Conservation (phyloP, 371 early-diverging fungal species). For the Mucor ambiguus region DNA sequence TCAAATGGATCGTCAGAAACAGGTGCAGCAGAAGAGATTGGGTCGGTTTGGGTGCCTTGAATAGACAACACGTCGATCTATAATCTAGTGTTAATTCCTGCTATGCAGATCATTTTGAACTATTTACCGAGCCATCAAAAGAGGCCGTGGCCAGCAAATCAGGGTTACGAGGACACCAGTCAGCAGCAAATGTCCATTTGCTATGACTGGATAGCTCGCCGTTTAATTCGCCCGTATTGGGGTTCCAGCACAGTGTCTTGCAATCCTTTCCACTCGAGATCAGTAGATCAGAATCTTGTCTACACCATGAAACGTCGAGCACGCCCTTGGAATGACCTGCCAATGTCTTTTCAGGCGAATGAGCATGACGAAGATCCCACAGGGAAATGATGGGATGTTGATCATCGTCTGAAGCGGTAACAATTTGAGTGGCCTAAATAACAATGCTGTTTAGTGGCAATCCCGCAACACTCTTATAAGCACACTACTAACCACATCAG, state of each 20-base stretch:
- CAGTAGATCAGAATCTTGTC: conserved; percentile 86
- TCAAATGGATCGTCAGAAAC: not conserved
- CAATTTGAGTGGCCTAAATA: conserved; percentile 26
- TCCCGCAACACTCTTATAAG: not conserved
- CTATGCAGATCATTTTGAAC: not conserved
- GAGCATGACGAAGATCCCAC: conserved; percentile 94
- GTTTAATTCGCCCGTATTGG: conserved; percentile 67
- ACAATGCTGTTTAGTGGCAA: not conserved
- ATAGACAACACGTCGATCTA: conserved; percentile 8
- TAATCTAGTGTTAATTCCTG: not conserved
- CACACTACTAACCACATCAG: conserved; percentile 69
- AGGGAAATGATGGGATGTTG: conserved; percentile 79
- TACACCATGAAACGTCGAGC: conserved; percentile 90
- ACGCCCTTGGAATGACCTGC: conserved; percentile 88
- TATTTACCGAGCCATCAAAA: conserved; percentile 83
- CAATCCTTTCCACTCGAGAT: conserved; percentile 93
- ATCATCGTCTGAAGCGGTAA: conserved; percentile 85
- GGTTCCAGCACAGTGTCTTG: conserved; percentile 91
- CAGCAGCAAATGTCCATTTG: conserved; percentile 94
- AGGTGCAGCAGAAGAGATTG: not conserved
- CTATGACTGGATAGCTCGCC: conserved; percentile 77
- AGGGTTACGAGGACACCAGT: conserved; percentile 93
- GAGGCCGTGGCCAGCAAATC: conserved; percentile 86
- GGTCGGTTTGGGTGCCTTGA: not conserved
- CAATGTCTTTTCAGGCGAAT: conserved; percentile 82